phyloP scores from a whole-genome alignment of 1,284 basidiomycete species.

The Moesziomyces sp. region DNA sequence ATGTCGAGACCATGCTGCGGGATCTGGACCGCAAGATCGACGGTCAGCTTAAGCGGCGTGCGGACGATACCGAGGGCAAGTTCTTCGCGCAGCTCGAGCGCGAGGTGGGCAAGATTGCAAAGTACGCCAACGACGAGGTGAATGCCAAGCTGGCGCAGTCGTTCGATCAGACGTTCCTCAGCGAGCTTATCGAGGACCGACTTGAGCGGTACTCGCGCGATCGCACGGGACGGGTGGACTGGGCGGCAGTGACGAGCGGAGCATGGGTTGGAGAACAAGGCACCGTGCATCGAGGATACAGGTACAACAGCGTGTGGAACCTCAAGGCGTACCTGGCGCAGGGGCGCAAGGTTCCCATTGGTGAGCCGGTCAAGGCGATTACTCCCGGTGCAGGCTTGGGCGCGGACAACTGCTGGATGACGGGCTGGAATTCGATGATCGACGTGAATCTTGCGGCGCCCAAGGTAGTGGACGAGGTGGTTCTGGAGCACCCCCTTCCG shows the following conservation, averaged over 20 bases:
- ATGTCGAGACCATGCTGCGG: conserved; percentile 42
- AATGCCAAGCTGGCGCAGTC: conserved; percentile 33
- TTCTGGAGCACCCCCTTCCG: conserved; percentile 38
- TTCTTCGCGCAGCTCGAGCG: conserved; percentile 30
- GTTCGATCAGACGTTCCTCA: conserved; percentile 40
- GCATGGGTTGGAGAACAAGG: conserved; percentile 28
- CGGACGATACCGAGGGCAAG: conserved; percentile 38
- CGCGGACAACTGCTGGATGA: conserved; percentile 36
- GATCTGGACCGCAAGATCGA: conserved; percentile 35
- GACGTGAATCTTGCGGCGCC: conserved; percentile 31
- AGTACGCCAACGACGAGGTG: conserved; percentile 44
- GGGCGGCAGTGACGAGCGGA: conserved; percentile 30
- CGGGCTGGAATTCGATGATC: conserved; percentile 35
- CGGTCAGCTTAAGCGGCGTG: conserved; percentile 31
- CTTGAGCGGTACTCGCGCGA: conserved; percentile 34
- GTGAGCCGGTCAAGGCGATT: conserved; percentile 41
- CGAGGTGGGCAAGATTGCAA: conserved; percentile 25
- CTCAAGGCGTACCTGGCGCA: conserved; percentile 29
- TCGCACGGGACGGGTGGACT: conserved; percentile 33
- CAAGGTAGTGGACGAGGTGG: conserved; percentile 34
- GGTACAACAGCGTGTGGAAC: conserved; percentile 44
- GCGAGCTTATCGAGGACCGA: conserved; percentile 20
- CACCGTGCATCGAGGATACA: conserved; percentile 36
- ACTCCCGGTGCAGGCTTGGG: conserved; percentile 32
- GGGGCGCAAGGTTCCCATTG: conserved; percentile 41